A percentile compares a stretch with the other conserved stretches of the same genome.
phyloP scores from a whole-genome alignment of 2,329 filamentous ascomycete species.

The Aspergillus sp. region DNA sequence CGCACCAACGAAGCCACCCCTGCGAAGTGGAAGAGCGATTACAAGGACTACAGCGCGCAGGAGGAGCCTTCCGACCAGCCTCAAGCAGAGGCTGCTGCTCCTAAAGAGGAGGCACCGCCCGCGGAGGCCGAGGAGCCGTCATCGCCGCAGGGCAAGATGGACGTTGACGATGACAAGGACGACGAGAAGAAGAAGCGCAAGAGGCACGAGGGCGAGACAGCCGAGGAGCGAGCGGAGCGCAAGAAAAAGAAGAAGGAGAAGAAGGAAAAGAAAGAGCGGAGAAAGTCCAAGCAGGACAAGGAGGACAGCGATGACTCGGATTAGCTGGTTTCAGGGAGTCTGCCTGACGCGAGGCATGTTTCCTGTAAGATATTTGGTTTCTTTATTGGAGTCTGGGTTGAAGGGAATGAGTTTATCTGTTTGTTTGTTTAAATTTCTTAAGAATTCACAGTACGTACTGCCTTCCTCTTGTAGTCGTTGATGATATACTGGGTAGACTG shows the following conservation, averaged over 20 bases:
- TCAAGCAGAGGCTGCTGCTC: slow-evolving; percentile 37
- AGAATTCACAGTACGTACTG: no score
- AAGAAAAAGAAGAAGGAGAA: slow-evolving; percentile 46
- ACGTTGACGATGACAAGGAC: slow-evolving; percentile 33
- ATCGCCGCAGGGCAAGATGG: slow-evolving; percentile 33
- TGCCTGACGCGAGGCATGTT: slow-evolving; percentile 15
- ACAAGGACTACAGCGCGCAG: slow-evolving; percentile 72
- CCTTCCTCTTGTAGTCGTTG: neutral
- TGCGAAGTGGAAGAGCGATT: slow-evolving; percentile 81
- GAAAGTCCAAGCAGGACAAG: slow-evolving; percentile 75
- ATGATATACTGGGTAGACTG: neutral
- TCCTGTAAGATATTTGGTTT: slow-evolving; percentile 34
- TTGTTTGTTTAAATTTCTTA: slow-evolving; percentile 12
- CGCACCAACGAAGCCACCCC: slow-evolving; percentile 87
- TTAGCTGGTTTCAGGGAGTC: slow-evolving; percentile 21
- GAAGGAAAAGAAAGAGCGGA: slow-evolving; percentile 54
- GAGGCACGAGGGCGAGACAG: slow-evolving; percentile 48
- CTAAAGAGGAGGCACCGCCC: slow-evolving; percentile 25
- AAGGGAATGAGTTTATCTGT: slow-evolving; percentile 24
- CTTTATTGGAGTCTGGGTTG: slow-evolving; percentile 31
- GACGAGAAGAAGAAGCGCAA: slow-evolving; percentile 45
- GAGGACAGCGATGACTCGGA: slow-evolving; percentile 54
- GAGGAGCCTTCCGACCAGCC: slow-evolving; percentile 38
- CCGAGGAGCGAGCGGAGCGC: slow-evolving; percentile 39
- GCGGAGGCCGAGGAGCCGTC: slow-evolving; percentile 20